Conservation (phyloP, 805 yeast genomes). For the Saccharomycopsis amapae region DNA sequence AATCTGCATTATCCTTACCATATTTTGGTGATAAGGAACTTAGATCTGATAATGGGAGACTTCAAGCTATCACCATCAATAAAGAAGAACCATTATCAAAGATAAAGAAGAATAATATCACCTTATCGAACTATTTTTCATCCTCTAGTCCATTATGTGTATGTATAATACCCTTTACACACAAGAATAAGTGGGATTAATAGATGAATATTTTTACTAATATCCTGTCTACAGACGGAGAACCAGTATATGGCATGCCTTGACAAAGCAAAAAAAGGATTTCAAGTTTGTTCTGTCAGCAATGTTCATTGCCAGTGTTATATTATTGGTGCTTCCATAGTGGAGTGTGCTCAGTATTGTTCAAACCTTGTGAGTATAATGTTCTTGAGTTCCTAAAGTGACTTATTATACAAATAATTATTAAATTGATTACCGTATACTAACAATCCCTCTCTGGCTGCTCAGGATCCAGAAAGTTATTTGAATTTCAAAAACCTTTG, state of each 20-base stretch:
- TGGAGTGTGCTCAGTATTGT: slow-evolving; percentile 14
- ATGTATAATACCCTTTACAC: not conserved
- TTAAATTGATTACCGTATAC: too few species aligned
- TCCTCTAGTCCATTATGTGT: slow-evolving; percentile 2
- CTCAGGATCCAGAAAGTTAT: slow-evolving; percentile 7
- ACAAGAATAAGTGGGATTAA: not conserved
- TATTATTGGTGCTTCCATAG: slow-evolving; percentile 11
- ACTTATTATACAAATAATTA: too few species aligned
- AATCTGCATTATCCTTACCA: too few species aligned
- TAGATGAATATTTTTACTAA: too few species aligned
- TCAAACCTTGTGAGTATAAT: slow-evolving; percentile 5
- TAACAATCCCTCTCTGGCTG: not conserved
- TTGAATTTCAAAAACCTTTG: slow-evolving; percentile 9
- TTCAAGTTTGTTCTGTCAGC: slow-evolving; percentile 8
- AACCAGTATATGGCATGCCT: slow-evolving; percentile 1
- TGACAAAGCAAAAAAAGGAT: slow-evolving; percentile 1
- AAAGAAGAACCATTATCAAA: too few species aligned
- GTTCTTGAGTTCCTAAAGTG: not conserved
- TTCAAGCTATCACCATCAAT: too few species aligned
- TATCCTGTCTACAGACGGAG: not conserved
- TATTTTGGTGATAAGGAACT: too few species aligned
- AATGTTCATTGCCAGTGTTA: slow-evolving; percentile 16
- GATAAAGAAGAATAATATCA: too few species aligned
- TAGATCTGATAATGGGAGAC: too few species aligned
- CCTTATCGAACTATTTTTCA: too few species aligned